phyloP scores from a whole-genome alignment of 2,329 filamentous ascomycete species.

The Verticillium longisporum region DNA sequence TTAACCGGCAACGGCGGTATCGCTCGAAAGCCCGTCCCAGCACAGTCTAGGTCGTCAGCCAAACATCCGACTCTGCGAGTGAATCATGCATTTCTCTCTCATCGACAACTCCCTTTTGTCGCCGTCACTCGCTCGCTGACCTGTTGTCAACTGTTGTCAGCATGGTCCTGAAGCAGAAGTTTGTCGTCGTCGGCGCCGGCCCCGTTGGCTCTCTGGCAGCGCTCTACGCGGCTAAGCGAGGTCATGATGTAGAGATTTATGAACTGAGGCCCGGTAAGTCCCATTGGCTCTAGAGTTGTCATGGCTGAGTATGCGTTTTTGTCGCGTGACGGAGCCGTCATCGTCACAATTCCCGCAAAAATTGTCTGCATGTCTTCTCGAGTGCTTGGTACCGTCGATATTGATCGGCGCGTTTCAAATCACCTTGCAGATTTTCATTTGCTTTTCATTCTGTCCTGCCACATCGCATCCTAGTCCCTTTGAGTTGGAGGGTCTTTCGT shows the following conservation, averaged over 20 bases:
- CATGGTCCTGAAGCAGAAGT: conserved; percentile 50
- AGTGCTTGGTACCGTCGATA: background rate
- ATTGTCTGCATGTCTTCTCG: background rate
- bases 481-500: background rate
- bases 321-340: background rate
- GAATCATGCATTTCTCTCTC: background rate
- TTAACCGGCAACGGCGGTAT: background rate
- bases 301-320: background rate
- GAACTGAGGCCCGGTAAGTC: conserved; percentile 80
- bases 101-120: background rate
- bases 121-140: background rate
- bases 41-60: background rate
- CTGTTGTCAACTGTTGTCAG: background rate
- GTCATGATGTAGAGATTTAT: conserved; percentile 87
- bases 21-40: background rate
- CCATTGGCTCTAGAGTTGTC: background rate
- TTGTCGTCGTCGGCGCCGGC: conserved; percentile 82
- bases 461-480: background rate
- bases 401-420: background rate
- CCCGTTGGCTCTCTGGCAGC: conserved; percentile 90
- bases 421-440: background rate
- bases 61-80: background rate
- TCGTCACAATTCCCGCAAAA: background rate
- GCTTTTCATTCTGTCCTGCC: background rate
- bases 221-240: conserved; percentile 83